Percentiles rank a stretch among this genome's conserved stretches.
These are phyloP conservation scores for Solanum tarapatanum DNA, from an alignment of 257 asterid genomes.

Conservation along the genomic window DNA sequence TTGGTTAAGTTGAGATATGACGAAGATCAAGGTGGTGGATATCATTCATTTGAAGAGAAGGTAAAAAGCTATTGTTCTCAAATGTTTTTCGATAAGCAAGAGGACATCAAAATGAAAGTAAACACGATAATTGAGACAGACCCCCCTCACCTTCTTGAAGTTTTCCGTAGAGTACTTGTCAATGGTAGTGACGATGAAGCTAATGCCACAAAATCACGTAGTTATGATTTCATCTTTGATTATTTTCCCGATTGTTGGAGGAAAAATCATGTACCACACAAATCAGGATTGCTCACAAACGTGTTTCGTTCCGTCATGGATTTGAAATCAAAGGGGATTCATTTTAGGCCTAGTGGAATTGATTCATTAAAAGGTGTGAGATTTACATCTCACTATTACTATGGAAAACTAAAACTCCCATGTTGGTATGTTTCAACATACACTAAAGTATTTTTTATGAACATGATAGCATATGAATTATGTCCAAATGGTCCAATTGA, in stretches of 20 bases:
- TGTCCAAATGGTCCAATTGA: background rate
- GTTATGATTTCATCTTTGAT: background rate
- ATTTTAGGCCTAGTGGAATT: background rate
- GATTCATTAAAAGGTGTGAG: slow-evolving; percentile 4
- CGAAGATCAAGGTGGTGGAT: background rate
- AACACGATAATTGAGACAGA: background rate
- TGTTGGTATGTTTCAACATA: background rate
- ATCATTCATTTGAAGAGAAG: background rate
- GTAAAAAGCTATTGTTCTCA: background rate
- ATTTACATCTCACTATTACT: slow-evolving; percentile 9
- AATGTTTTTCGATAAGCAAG: background rate
- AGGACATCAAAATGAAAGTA: background rate
- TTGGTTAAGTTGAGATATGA: background rate
- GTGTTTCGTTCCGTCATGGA: slow-evolving; percentile 14
- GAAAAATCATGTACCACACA: background rate
- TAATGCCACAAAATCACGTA: background rate
- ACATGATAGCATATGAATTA: slow-evolving; percentile 27
- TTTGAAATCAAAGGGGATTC: slow-evolving; percentile 30
- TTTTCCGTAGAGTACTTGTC: background rate
- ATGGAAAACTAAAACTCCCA: slow-evolving; percentile 14
- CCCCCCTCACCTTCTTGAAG: background rate
- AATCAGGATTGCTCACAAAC: background rate
- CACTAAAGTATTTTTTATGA: slow-evolving; percentile 5
- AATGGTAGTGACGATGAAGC: background rate
- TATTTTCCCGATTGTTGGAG: background rate